Evolutionary conservation across 345 rosid genomes (phyloP), one percentile per base, ranked within the genome.

Genomic region (Arabis alpina): DNA sequence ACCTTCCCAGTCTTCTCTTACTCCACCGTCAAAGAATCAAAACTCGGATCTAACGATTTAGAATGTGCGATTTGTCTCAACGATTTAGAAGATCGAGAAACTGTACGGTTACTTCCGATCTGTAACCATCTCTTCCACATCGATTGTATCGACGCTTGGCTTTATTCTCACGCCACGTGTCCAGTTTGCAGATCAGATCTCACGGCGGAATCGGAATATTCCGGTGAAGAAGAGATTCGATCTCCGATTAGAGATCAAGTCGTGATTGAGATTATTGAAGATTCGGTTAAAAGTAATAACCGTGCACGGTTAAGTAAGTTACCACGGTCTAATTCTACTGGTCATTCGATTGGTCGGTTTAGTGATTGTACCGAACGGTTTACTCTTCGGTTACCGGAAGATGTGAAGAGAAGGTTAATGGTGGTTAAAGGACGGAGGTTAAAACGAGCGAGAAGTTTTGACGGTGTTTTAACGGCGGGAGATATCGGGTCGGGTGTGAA

Each of bases 161-260:
- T 87, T 25, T 72, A 69, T 58, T 78, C 73, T 5, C 93, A 78
- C 57, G 66, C 73, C 8, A 83, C 88, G 7, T 87, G 90, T 10
- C 92, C 92, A 8, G 84, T 85, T 32, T 87, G 93, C 67, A 83
- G 90, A 56, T 80, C 79, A 14, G 53, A 79, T 14, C 83, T 87
- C 70, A 65, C 75, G 7, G 44, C 70, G 5, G 78, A 77, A 25
- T 66, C 77, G 13, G 64, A 19, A 8, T 36, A 76, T 61, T 1
- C 23, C 58, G 23, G 23, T 24, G 64, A 53, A 34, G 44, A 34
- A 61, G 37, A 24, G 25, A 49, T 13, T 62, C 16, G 7, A 44
- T 9, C 49, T 24, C 61, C 50, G 77, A 48, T 36, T 7, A 45
- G 13, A 11, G 73, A 69, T 39, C 80, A 78, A 32, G 56, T 76